These are phyloP conservation scores for Pseudocercospora macadamiae DNA, from an alignment of 2,329 filamentous ascomycete genomes.

Conservation along the genomic window DNA sequence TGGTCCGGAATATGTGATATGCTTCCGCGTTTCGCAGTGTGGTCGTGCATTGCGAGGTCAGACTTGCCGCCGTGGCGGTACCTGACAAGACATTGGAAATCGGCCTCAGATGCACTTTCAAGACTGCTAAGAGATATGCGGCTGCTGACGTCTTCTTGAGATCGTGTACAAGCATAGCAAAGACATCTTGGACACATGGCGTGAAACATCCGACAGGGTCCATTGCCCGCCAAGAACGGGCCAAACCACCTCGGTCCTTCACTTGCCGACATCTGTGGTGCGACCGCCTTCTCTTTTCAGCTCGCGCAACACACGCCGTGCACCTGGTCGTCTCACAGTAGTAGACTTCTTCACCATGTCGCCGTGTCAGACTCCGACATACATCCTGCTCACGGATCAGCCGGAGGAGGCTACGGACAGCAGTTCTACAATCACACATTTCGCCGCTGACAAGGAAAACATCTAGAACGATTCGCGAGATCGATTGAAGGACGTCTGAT, in stretches of 20 bases:
- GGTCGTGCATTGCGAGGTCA: too few species aligned
- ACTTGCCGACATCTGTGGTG: neutral
- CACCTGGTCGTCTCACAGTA: neutral
- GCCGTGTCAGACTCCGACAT: neutral
- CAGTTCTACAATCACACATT: neutral
- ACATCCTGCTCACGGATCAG: neutral
- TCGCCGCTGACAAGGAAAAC: neutral
- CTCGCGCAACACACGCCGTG: neutral
- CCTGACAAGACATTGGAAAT: neutral
- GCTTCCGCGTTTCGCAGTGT: neutral
- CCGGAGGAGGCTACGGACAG: constrained; percentile 1
- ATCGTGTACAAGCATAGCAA: neutral
- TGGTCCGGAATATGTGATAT: neutral
- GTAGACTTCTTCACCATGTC: neutral
- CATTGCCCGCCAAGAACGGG: neutral
- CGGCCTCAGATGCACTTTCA: neutral
- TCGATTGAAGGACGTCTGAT: neutral
- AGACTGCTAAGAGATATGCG: neutral
- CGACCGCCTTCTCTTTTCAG: neutral
- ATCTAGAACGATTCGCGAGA: constrained; percentile 1
- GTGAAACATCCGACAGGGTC: neutral
- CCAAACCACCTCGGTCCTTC: neutral
- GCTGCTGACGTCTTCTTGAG: neutral
- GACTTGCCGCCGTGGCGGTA: neutral
- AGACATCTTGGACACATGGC: neutral